Evolutionary conservation across 1,284 basidiomycete genomes (phyloP), one percentile per base, ranked within the genome.

Genomic region (Mycosarcoma mackinlayi): DNA sequence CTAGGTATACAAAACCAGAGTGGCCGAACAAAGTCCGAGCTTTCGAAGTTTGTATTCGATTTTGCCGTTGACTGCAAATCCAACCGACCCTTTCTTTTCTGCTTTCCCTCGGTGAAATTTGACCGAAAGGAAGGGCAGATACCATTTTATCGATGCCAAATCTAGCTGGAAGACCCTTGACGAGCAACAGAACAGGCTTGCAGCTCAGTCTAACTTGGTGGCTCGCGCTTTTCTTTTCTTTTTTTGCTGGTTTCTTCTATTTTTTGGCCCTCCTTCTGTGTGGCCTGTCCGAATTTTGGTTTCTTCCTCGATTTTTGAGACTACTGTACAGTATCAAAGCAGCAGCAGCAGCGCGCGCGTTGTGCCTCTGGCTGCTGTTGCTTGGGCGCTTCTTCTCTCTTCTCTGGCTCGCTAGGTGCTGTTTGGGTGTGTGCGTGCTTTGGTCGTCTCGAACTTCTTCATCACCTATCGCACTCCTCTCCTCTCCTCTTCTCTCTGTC

Each of bases 1-100:
- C 7, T 49, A 35, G 35, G 45, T 47, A 47, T 37, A 35, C 45
- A 11, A 46, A n/a, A 14, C 7, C 3, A 13, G 25, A 23, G 18
- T 42, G 42, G 57, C 57, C 57, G 57, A 59, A 59, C 57, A 60
- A 53, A 60, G 48, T 47, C 57, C 50, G 50, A 60, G 37, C 30
- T 46, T 34, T 18, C 33, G 8, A 16, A 10, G 11, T 21, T 50
- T 50, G 48, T 40, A 50, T 40, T 50, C 19, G 28, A n/a, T n/a
- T n/a, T n/a, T n/a, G n/a, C n/a, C n/a, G n/a, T n/a, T n/a, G n/a
- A n/a, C n/a, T n/a, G n/a, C n/a, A n/a, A n/a, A n/a, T n/a, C n/a
- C n/a, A n/a, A n/a, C n/a, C n/a, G n/a, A n/a, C n/a, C n/a, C n/a
- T n/a, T n/a, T n/a, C n/a, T n/a, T n/a, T n/a, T n/a, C n/a, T n/a